Conservation (phyloP, 352 stramenopile genomes). For the Globisporangium cylindrosporum region DNA sequence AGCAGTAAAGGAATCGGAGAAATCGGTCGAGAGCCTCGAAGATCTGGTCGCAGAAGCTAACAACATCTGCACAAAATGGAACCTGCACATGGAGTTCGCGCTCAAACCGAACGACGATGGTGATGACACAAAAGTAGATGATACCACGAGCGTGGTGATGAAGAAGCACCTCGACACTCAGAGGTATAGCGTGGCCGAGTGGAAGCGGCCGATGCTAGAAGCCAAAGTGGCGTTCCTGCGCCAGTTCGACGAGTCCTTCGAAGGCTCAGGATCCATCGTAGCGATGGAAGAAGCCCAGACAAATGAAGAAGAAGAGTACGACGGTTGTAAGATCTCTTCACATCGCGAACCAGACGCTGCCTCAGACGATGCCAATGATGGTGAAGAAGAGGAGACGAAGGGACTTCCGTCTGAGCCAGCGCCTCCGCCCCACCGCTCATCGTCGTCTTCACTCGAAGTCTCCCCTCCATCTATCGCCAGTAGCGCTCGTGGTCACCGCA, state of each 20-base stretch:
- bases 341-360: slow-evolving; percentile 22
- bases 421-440: background rate
- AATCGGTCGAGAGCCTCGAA: background rate
- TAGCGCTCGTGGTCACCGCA: background rate
- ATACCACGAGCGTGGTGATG: slow-evolving; percentile 26
- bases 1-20: background rate
- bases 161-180: slow-evolving; percentile 47
- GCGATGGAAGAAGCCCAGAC: background rate
- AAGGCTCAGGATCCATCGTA: slow-evolving; percentile 10
- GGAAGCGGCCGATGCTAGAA: slow-evolving; percentile 41
- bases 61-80: slow-evolving; percentile 49
- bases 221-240: slow-evolving; percentile 46
- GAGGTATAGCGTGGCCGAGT: slow-evolving; percentile 42
- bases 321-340: slow-evolving; percentile 13
- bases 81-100: slow-evolving; percentile 46
- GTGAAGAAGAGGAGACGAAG: slow-evolving; percentile 1
- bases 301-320: background rate
- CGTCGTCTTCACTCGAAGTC: slow-evolving; percentile 4
- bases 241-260: slow-evolving; percentile 40
- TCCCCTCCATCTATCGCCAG: background rate
- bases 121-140: background rate
- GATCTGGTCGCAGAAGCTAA: slow-evolving; percentile 57
- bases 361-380: slow-evolving; percentile 8
- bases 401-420: background rate
- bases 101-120: slow-evolving; percentile 12